Evolutionary conservation across 1,284 basidiomycete species (phyloP).

Genomic region (Apiotrichum mycotoxinovorans): DNA sequence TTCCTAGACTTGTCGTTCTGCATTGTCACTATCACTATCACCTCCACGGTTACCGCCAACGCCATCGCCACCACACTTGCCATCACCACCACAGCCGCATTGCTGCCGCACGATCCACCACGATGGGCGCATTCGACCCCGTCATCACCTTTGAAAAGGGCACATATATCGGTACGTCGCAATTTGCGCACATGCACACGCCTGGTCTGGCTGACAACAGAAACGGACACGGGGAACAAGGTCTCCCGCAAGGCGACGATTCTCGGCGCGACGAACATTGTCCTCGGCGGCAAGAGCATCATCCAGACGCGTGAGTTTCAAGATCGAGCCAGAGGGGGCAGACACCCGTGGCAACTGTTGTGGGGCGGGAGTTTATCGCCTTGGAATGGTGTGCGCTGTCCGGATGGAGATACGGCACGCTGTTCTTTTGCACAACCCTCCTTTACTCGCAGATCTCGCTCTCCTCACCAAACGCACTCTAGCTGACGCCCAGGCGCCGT

Average conservation of each 20-base stretch:
- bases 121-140: constrained; percentile 47
- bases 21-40: not conserved
- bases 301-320: constrained; percentile 65
- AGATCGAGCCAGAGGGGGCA: no score
- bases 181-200: not conserved
- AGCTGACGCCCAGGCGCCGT: constrained; percentile 61
- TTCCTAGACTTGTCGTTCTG: no score
- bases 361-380: no score
- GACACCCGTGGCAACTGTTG: no score
- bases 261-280: constrained; percentile 91
- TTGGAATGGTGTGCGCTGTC: no score
- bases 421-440: not conserved
- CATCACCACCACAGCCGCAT: not conserved
- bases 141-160: constrained; percentile 44
- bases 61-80: not conserved
- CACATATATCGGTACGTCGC: constrained; percentile 37
- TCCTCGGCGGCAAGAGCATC: constrained; percentile 94
- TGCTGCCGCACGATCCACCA: not conserved
- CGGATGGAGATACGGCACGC: no score
- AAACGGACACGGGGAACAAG: constrained; percentile 60
- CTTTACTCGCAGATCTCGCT: no score
- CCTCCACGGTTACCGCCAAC: no score
- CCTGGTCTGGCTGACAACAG: constrained; percentile 12
- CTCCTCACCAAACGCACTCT: constrained; percentile 9
- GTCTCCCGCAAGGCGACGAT: constrained; percentile 92